Base-by-base conservation (phyloP, 2,329 filamentous ascomycete genomes). In the Hymenoscyphus scutula region DNA sequence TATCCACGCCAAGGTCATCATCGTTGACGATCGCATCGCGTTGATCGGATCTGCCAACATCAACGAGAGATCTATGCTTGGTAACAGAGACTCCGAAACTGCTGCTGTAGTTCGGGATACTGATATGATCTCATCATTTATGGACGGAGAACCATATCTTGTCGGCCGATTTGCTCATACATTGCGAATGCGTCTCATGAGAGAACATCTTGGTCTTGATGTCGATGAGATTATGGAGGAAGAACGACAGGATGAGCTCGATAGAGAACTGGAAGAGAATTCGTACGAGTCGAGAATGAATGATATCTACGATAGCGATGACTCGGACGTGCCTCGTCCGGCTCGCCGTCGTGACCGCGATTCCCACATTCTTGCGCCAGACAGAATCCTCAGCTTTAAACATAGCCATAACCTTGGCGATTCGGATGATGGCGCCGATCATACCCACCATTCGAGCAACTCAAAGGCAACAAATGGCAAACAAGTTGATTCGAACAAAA, bases 11-110 rank as follows among this genome's bases (percentile, higher is more conserved):
- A 99, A 99, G 77, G 90, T 90, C 68, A 98, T 98, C 81, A 84
- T 99, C 61, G 94, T 97, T 4, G 95, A 99, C 75, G 95, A 99
- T 72, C 87, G 94, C 37, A 86, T 95, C 62, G 94, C 89, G 23
- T 87, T 99, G 65, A 99, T 99, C 70, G 95, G 95, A 19, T 98
- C 94, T 54, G 95, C 95, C 59, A 99, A 99, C 74, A 98, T 99
- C 80, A 99, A 99, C 71, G 95, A 99, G 76, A 88, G 95, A 54
- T 98, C 94, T 6, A 92, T 98, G 92, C 77, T 97, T 65, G 95
- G 95, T 8, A 89, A 86, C 56, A 86, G 95, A 71, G 95, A 99
- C 76, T 97, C 94, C 0, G 95, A 99, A 76, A 87, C 91, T 65
- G 95, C 94, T 5, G 89, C 93, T 6, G 84, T 98, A 53, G 90